Conservation (phyloP, 768 basidiomycete genomes). For the Tulasnella calospora region DNA sequence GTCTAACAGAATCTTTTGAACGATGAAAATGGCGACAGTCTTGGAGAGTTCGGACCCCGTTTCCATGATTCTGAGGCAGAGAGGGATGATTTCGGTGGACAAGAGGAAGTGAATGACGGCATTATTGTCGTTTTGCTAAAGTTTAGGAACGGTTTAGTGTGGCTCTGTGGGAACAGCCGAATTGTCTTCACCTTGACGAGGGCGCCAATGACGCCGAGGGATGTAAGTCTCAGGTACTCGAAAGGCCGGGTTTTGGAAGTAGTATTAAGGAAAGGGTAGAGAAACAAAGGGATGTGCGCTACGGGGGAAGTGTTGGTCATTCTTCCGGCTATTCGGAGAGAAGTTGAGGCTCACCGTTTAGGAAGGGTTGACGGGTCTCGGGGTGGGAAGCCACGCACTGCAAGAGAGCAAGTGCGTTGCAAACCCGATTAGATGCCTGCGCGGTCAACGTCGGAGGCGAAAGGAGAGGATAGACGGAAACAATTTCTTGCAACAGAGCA, state of each 20-base stretch:
- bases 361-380: constrained; percentile 90
- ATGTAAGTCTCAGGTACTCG: constrained; percentile 97
- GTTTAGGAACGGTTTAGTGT: neutral
- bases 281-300: constrained; percentile 92
- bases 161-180: neutral
- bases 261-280: constrained; percentile 98
- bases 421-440: constrained; percentile 96
- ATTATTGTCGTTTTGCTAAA: constrained; percentile 97
- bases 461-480: constrained; percentile 93
- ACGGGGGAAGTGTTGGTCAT: constrained; percentile 14
- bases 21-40: constrained; percentile 99
- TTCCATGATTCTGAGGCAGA: constrained; percentile 99
- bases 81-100: constrained; percentile 98
- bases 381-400: constrained; percentile 98
- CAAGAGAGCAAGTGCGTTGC: constrained; percentile 93
- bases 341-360: constrained; percentile 61
- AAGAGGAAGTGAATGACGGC: constrained; percentile 98
- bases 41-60: constrained; percentile 97
- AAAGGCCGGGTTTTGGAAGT: constrained; percentile 99
- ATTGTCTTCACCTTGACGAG: constrained; percentile 75
- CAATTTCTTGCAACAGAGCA: constrained; percentile 92
- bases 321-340: neutral
- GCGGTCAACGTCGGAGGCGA: constrained; percentile 95
- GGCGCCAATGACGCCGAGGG: constrained; percentile 98
- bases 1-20: constrained; percentile 93